Evolutionary conservation across 2,329 filamentous ascomycete species (phyloP).

Genomic region (Arthrinium puccinioides): DNA sequence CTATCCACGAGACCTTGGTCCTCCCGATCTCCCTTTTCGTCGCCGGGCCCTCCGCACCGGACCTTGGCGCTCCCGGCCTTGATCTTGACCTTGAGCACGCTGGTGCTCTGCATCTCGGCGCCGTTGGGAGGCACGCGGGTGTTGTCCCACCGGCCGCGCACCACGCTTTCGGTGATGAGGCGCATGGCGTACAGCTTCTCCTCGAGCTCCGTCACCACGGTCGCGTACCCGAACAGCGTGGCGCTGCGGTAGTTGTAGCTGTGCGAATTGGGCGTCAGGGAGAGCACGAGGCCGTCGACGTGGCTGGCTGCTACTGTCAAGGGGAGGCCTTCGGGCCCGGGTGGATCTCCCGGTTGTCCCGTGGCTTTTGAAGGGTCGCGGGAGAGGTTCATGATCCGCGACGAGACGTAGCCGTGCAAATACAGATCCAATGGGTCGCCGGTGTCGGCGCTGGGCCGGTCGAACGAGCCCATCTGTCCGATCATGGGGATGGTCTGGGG

Average conservation of each 20-base stretch:
- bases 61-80: slow-evolving; percentile 70
- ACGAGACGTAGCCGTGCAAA: slow-evolving; percentile 77
- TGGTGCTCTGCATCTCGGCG: slow-evolving; percentile 69
- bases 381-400: slow-evolving; percentile 65
- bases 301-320: slow-evolving; percentile 66
- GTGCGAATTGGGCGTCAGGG: slow-evolving; percentile 73
- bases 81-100: slow-evolving; percentile 62
- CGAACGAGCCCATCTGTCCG: slow-evolving; percentile 70
- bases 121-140: slow-evolving; percentile 63
- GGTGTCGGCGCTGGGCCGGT: slow-evolving; percentile 48
- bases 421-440: slow-evolving; percentile 68
- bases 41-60: slow-evolving; percentile 54
- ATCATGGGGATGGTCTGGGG: slow-evolving; percentile 80
- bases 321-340: slow-evolving; percentile 50
- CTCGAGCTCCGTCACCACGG: slow-evolving; percentile 54
- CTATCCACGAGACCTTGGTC: slow-evolving; percentile 30
- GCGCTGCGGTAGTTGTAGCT: slow-evolving; percentile 84
- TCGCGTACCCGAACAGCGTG: slow-evolving; percentile 68
- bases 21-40: slow-evolving; percentile 41
- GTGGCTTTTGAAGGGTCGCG: slow-evolving; percentile 17
- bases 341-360: slow-evolving; percentile 7
- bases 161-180: slow-evolving; percentile 67
- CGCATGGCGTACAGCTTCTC: slow-evolving; percentile 77
- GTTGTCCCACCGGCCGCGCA: slow-evolving; percentile 61
- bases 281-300: slow-evolving; percentile 72